These are phyloP conservation scores for Cladosporium sp. DNA, from an alignment of 2,329 filamentous ascomycete species.

Conservation along the genomic window DNA sequence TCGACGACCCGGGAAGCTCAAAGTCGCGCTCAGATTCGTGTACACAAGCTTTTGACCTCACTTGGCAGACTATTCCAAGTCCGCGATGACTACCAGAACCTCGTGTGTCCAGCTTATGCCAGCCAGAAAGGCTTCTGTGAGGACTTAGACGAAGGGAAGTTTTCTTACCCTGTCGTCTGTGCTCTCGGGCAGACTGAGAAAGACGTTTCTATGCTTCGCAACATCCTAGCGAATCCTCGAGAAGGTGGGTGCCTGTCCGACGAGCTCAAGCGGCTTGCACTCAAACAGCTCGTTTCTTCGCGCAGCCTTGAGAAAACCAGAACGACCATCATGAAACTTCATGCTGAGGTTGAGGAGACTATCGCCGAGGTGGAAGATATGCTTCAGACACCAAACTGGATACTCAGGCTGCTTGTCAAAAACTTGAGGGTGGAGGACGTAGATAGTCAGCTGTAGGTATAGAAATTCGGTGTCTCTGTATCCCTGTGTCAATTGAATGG, in stretches of 20 bases:
- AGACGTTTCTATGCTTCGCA: not conserved
- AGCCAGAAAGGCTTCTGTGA: slow-evolving; percentile 5
- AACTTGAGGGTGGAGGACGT: not conserved
- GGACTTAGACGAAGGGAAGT: slow-evolving; percentile 2
- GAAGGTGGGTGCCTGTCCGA: not conserved
- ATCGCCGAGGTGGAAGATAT: not conserved
- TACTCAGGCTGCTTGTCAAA: not conserved
- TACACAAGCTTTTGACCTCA: not conserved
- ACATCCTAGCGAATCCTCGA: not conserved
- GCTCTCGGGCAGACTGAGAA: not conserved
- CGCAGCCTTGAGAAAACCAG: not conserved
- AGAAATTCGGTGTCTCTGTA: not conserved
- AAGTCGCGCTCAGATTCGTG: not conserved
- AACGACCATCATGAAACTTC: not conserved
- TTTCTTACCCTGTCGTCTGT: not conserved
- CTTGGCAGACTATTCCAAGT: not conserved
- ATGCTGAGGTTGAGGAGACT: not conserved
- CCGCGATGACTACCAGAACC: slow-evolving; percentile 6
- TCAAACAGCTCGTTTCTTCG: slow-evolving; percentile 1
- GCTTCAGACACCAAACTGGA: not conserved
- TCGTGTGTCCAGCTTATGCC: not conserved
- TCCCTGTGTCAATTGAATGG: not conserved
- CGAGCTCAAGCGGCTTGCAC: not conserved
- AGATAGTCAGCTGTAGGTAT: not conserved
- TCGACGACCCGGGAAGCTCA: not conserved